These are phyloP conservation scores for Phytopythium sindhum DNA, from an alignment of 352 stramenopile genomes.

Conservation along the genomic window DNA sequence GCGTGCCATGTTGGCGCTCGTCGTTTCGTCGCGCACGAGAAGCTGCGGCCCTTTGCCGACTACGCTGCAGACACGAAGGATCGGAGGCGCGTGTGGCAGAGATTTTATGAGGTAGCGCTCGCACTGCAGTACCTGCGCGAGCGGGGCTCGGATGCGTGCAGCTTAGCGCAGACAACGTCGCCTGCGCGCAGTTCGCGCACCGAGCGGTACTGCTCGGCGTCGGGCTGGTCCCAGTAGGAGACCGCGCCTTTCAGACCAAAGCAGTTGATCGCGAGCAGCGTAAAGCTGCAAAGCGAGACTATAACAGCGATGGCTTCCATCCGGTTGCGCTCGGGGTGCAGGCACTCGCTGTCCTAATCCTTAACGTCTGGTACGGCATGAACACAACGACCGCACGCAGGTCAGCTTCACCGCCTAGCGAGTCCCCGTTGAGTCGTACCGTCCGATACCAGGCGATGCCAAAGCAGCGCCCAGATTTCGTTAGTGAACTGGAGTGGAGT, in stretches of 20 bases:
- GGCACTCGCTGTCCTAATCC: neutral
- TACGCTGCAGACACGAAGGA: neutral
- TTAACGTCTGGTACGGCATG: neutral
- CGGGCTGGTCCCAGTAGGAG: neutral
- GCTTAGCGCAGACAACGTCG: neutral
- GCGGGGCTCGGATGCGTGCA: neutral
- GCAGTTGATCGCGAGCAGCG: neutral
- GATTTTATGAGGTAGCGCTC: constrained; percentile 22
- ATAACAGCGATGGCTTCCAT: neutral
- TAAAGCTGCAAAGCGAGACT: neutral
- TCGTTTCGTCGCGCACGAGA: constrained; percentile 21
- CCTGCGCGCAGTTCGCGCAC: neutral
- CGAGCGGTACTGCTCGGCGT: neutral
- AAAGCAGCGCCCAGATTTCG: neutral
- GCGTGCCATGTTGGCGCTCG: constrained; percentile 23
- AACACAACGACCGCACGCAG: too few relatives aligned
- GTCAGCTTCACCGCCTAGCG: neutral
- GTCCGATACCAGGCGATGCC: neutral
- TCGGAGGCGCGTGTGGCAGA: constrained; percentile 9
- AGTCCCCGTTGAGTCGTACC: too few relatives aligned
- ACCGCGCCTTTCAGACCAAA: neutral
- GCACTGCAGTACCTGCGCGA: constrained; percentile 27
- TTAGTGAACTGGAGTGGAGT: neutral
- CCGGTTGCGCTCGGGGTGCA: neutral
- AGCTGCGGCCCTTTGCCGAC: neutral